Conservation (phyloP, 192 early-diverging fungal genomes). For the Coemansia sp. region DNA sequence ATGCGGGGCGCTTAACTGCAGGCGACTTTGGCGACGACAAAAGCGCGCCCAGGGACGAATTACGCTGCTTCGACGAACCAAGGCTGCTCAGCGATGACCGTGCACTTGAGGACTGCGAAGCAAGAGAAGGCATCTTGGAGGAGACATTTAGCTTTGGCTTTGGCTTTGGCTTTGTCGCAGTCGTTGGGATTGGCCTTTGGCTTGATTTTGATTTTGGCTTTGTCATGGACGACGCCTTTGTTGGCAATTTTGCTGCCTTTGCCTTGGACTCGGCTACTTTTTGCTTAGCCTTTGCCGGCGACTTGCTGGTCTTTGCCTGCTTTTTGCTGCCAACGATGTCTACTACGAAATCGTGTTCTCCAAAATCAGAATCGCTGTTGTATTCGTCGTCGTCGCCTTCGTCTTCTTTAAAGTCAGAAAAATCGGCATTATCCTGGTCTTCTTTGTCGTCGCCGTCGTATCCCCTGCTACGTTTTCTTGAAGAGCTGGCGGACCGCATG, state of each 20-base stretch:
- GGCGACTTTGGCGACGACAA: slow-evolving; percentile 22
- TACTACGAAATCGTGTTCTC: neutral
- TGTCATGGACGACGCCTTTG: neutral
- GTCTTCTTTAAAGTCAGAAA: neutral
- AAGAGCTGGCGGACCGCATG: neutral
- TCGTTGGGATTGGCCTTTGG: too few species aligned
- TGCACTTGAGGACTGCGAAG: neutral
- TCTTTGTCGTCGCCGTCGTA: neutral
- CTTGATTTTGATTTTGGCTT: neutral
- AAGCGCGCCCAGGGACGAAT: slow-evolving; percentile 20
- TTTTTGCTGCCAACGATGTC: slow-evolving; percentile 5
- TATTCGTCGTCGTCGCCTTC: slow-evolving; percentile 6
- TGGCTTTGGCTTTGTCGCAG: neutral
- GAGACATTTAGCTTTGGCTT: neutral
- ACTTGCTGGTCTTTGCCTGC: neutral
- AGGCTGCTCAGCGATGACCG: neutral
- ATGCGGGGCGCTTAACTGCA: slow-evolving; percentile 8
- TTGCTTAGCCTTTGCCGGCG: neutral
- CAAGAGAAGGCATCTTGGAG: neutral
- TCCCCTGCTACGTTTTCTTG: neutral
- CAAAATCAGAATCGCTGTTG: slow-evolving; percentile 18
- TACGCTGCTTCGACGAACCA: slow-evolving; percentile 5
- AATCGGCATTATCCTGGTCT: neutral
- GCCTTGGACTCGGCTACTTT: neutral
- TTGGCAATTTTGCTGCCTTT: slow-evolving; percentile 1